Evolutionary conservation across 1,284 basidiomycete genomes (phyloP).

Genomic region (Ustilago esculenta): DNA sequence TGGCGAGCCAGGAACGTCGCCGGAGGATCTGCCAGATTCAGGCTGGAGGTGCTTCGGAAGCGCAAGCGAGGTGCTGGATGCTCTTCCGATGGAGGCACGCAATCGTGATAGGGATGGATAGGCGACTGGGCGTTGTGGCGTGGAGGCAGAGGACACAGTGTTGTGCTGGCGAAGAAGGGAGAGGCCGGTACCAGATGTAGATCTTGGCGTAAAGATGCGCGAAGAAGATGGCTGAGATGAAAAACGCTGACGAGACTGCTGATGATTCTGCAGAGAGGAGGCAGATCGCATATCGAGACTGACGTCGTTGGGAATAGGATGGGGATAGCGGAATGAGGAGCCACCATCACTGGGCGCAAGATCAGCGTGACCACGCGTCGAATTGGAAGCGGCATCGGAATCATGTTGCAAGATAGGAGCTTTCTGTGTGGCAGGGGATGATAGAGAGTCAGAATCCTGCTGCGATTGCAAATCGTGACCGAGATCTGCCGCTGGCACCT

Average conservation of each 20-base stretch:
- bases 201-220: slow-evolving; percentile 37
- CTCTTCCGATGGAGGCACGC: slow-evolving; percentile 32
- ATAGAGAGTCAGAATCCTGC: not conserved
- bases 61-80: slow-evolving; percentile 21
- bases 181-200: slow-evolving; percentile 26
- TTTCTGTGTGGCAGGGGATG: slow-evolving; percentile 24
- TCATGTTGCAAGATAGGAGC: not conserved
- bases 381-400: slow-evolving; percentile 14
- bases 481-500: not conserved
- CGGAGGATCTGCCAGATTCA: slow-evolving; percentile 21
- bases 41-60: slow-evolving; percentile 25
- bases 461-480: not conserved
- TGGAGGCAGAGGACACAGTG: slow-evolving; percentile 18
- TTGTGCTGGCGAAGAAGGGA: slow-evolving; percentile 23
- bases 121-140: slow-evolving; percentile 34
- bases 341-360: slow-evolving; percentile 25
- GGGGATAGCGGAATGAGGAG: slow-evolving; percentile 33
- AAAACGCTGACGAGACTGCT: slow-evolving; percentile 12
- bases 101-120: slow-evolving; percentile 44
- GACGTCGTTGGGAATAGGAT: slow-evolving; percentile 29
- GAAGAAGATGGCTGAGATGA: slow-evolving; percentile 24
- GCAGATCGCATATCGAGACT: slow-evolving; percentile 39
- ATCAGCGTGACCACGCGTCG: slow-evolving; percentile 10
- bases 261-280: slow-evolving; percentile 16
- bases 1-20: slow-evolving; percentile 24